These are phyloP conservation scores for Trichoderma aggressivum DNA, from an alignment of 2,329 filamentous ascomycete species.

Conservation along the genomic window DNA sequence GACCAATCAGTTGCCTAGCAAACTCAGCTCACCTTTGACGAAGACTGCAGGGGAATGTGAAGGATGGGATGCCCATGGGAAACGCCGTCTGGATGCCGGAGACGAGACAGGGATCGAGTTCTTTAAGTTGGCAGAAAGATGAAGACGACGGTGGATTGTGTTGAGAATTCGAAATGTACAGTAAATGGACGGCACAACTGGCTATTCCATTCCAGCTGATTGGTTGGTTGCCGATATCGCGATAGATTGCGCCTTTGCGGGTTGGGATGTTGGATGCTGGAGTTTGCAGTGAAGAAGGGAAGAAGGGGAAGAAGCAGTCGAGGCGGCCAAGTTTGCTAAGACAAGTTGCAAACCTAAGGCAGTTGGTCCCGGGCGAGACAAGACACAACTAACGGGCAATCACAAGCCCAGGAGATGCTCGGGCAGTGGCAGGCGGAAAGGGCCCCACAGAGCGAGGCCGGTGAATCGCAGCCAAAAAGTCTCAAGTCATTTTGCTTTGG, in stretches of 20 bases:
- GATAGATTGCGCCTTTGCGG: neutral
- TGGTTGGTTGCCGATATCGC: neutral
- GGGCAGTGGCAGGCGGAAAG: neutral
- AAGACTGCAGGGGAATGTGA: neutral
- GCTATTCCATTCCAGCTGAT: neutral
- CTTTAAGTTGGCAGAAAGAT: neutral
- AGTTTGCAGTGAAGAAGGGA: neutral
- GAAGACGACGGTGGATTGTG: neutral
- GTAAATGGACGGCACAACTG: neutral
- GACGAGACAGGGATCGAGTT: neutral
- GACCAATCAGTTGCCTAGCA: slow-evolving; percentile 9
- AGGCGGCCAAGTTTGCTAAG: neutral
- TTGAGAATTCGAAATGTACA: neutral
- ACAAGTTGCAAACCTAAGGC: neutral
- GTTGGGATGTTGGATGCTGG: neutral
- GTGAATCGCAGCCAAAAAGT: slow-evolving; percentile 10
- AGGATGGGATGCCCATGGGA: neutral
- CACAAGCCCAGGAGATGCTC: neutral
- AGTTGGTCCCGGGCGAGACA: neutral
- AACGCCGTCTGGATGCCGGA: neutral
- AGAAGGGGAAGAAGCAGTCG: neutral
- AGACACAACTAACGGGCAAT: neutral
- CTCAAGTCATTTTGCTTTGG: no score
- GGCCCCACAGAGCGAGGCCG: slow-evolving; percentile 1
- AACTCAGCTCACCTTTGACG: slow-evolving; percentile 15